phyloP scores from a whole-genome alignment of 2,329 filamentous ascomycete genomes.

The Aspergillus fischeri region DNA sequence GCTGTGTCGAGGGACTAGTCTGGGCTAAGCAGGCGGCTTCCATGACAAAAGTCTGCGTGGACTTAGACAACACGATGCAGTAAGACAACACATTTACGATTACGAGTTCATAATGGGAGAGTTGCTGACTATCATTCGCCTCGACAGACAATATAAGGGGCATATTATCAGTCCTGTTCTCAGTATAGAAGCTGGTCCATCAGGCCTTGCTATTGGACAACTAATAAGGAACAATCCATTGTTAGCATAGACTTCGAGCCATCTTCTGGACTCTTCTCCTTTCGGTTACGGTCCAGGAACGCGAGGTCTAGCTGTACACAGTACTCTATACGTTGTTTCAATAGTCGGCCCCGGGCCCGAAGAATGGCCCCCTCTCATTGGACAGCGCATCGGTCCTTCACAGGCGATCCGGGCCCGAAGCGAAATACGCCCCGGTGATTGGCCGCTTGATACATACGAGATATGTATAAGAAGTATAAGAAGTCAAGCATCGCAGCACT shows the following conservation, averaged over 20 bases:
- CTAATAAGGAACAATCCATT: conserved; percentile 7
- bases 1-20: neutral
- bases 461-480: no score
- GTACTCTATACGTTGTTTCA: no score
- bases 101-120: neutral
- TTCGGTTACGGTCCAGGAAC: no score
- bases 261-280: neutral
- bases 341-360: neutral
- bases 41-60: no score
- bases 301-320: no score
- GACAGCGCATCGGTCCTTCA: neutral
- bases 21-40: neutral
- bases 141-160: neutral
- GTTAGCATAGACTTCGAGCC: conserved; percentile 9
- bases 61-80: neutral
- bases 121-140: neutral
- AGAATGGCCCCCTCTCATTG: neutral
- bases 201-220: conserved; percentile 4
- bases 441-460: neutral
- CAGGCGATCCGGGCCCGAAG: neutral
- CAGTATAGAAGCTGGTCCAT: neutral
- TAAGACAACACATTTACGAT: neutral
- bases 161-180: neutral
- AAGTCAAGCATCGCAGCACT: no score
- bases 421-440: neutral